Evolutionary conservation across 495 filamentous ascomycete genomes (phyloP).

Genomic region (Annulohypoxylon bovei): DNA sequence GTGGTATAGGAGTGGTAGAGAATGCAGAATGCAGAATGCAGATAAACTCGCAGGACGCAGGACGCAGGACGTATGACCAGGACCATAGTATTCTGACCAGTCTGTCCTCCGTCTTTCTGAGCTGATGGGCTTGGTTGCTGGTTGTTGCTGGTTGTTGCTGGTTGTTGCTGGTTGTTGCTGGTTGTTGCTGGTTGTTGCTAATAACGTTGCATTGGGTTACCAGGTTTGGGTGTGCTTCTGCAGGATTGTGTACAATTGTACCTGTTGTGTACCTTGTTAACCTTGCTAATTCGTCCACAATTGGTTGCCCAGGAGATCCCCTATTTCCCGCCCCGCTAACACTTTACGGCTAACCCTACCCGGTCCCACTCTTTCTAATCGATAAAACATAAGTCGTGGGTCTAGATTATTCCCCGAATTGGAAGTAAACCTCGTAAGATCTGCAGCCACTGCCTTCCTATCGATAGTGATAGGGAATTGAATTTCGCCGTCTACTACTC

Average conservation of each 20-base stretch:
- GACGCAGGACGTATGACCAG: not conserved
- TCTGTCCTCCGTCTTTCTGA: not conserved
- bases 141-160: not conserved
- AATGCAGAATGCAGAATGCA: constrained; percentile 1
- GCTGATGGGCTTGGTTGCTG: too few relatives aligned
- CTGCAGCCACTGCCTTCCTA: constrained; percentile 2
- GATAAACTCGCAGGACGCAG: constrained; percentile 21
- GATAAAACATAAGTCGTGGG: constrained; percentile 19
- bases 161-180: not conserved
- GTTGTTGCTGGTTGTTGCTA: not conserved
- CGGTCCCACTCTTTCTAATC: constrained; percentile 15
- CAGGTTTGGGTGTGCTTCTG: constrained; percentile 35
- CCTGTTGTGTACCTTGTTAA: constrained; percentile 24
- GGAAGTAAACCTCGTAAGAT: constrained; percentile 12
- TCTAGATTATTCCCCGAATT: constrained; percentile 14
- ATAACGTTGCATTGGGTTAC: constrained; percentile 37
- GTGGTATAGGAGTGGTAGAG: not conserved
- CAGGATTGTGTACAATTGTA: constrained; percentile 2
- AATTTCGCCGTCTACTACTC: constrained; percentile 26
- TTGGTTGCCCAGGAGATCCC: constrained; percentile 47
- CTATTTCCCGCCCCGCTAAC: constrained; percentile 27
- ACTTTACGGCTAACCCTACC: constrained; percentile 1
- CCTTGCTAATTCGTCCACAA: constrained; percentile 25
- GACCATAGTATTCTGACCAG: constrained; percentile 4
- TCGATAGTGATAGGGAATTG: constrained; percentile 21